phyloP scores from a whole-genome alignment of 768 basidiomycete genomes.

The Cyathus striatus region DNA sequence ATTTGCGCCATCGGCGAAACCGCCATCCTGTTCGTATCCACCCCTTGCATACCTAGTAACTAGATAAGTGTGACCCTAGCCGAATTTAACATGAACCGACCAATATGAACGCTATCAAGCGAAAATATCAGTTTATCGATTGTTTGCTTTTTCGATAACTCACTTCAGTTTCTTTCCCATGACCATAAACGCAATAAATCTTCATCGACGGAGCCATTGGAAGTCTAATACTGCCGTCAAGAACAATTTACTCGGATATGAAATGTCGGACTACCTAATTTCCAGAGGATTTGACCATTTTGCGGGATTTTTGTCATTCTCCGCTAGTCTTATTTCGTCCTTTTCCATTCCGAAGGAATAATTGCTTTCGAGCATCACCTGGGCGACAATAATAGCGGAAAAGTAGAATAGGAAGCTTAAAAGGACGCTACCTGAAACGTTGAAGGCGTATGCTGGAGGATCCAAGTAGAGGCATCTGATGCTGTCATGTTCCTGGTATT shows the following conservation, averaged over 20 bases:
- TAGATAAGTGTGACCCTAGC: not conserved
- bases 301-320: slow-evolving; percentile 65
- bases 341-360: slow-evolving; percentile 89
- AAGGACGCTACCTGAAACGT: slow-evolving; percentile 62
- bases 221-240: slow-evolving; percentile 39
- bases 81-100: slow-evolving; percentile 26
- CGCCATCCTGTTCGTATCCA: slow-evolving; percentile 62
- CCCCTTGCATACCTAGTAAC: slow-evolving; percentile 63
- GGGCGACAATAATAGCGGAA: not conserved
- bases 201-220: slow-evolving; percentile 90
- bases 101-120: slow-evolving; percentile 73
- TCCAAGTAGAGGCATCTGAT: slow-evolving; percentile 69
- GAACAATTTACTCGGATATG: not conserved
- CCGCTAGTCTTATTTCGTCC: slow-evolving; percentile 54
- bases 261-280: slow-evolving; percentile 41
- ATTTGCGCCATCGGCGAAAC: slow-evolving; percentile 35
- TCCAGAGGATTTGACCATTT: slow-evolving; percentile 96
- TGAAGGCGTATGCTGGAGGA: slow-evolving; percentile 74
- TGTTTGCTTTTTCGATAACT: slow-evolving; percentile 11
- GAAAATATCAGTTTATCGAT: slow-evolving; percentile 1
- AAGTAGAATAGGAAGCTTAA: not conserved
- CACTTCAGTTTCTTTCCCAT: slow-evolving; percentile 94
- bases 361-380: slow-evolving; percentile 81
- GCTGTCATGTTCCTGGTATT: slow-evolving; percentile 66
- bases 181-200: slow-evolving; percentile 90